These are phyloP conservation scores for Brassica rapa DNA, from an alignment of 345 rosid species.

Conservation along the genomic window DNA sequence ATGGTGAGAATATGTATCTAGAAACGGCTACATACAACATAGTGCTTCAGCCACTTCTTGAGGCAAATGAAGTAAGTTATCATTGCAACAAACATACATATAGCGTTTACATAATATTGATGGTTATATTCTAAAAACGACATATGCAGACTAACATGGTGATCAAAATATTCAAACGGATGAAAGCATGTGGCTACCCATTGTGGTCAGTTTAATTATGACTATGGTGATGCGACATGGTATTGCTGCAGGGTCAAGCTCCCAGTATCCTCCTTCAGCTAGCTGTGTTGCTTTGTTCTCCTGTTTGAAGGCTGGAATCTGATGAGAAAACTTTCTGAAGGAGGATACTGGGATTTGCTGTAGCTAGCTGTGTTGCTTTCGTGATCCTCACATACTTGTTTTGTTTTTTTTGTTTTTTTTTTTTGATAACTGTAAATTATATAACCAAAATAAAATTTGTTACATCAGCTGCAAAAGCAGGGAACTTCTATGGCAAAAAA, in stretches of 20 bases:
- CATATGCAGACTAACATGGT: constrained; percentile 57
- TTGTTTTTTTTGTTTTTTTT: too few relatives aligned
- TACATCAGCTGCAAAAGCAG: background rate
- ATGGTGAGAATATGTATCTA: constrained; percentile 45
- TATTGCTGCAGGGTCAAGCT: constrained; percentile 51
- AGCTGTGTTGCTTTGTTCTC: constrained; percentile 27
- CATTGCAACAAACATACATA: constrained; percentile 9
- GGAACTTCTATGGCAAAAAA: background rate
- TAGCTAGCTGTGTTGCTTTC: too few relatives aligned
- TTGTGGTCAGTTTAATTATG: constrained; percentile 8
- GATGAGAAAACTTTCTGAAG: constrained; percentile 51
- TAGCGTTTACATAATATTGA: constrained; percentile 9
- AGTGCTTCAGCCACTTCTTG: constrained; percentile 64
- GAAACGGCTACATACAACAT: constrained; percentile 55
- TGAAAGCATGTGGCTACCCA: background rate
- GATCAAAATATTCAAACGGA: constrained; percentile 53
- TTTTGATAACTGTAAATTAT: background rate
- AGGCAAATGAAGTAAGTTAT: constrained; percentile 58
- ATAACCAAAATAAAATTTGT: background rate
- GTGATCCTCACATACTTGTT: too few relatives aligned
- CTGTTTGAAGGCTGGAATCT: constrained; percentile 48
- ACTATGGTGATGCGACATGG: constrained; percentile 38
- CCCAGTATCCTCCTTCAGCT: constrained; percentile 42
- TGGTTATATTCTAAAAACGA: constrained; percentile 4
- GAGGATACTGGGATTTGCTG: too few relatives aligned